A percentile compares a stretch with the other conserved stretches of the same genome.
These are phyloP conservation scores for Lasiodiplodia theobromae DNA, from an alignment of 2,329 filamentous ascomycete species.

Conservation along the genomic window DNA sequence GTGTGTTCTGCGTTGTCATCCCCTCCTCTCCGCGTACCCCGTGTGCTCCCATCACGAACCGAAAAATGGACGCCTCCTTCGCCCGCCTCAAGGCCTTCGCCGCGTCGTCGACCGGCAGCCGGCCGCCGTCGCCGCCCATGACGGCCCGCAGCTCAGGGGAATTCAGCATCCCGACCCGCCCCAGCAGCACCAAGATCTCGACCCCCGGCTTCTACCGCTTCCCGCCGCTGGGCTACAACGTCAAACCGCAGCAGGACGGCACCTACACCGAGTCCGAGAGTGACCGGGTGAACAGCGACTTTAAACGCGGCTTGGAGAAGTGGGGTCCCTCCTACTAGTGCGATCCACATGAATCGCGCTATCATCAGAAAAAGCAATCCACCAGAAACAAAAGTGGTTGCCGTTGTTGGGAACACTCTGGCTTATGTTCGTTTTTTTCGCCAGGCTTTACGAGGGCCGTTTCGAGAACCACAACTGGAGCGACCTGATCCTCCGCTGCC, in stretches of 20 bases:
- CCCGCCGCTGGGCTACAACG: constrained; percentile 6
- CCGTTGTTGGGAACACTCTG: background rate
- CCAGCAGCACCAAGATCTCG: background rate
- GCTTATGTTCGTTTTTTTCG: background rate
- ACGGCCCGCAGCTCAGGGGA: background rate
- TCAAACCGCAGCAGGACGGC: constrained; percentile 1
- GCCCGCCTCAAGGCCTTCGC: background rate
- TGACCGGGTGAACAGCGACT: constrained; percentile 9
- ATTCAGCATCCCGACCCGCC: background rate
- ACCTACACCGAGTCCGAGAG: constrained; percentile 1
- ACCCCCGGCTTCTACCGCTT: constrained; percentile 10
- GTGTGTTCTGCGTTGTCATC: background rate
- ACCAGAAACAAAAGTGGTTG: background rate
- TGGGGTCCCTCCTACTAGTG: background rate
- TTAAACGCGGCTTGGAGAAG: constrained; percentile 10
- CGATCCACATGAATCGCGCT: background rate
- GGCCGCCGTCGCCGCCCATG: background rate
- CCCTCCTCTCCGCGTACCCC: background rate
- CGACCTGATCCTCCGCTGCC: constrained; percentile 2
- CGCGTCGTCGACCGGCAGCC: background rate
- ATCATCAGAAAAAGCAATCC: too few relatives aligned
- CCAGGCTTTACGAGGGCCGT: background rate
- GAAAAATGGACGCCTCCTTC: background rate
- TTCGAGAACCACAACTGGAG: constrained; percentile 6
- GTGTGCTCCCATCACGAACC: background rate